phyloP scores from a whole-genome alignment of 345 rosid species.

The Brassica juncea region DNA sequence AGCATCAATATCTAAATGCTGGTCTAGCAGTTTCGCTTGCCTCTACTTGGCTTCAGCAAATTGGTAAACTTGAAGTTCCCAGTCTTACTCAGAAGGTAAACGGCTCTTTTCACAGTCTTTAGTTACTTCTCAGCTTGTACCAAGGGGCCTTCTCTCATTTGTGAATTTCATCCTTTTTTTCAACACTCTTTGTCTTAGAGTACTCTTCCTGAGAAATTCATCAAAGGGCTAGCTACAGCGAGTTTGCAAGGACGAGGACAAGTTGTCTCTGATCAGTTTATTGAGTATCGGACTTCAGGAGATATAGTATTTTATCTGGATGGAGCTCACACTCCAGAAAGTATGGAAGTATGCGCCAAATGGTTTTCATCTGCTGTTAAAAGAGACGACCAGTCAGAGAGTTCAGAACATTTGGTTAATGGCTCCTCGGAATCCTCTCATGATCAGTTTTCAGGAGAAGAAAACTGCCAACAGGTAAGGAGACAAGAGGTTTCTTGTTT shows the following conservation, averaged over 20 bases:
- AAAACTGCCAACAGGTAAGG: constrained; percentile 65
- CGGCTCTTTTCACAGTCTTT: neutral
- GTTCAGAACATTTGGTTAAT: constrained; percentile 40
- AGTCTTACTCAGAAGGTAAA: constrained; percentile 58
- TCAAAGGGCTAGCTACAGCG: constrained; percentile 78
- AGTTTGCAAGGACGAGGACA: constrained; percentile 95
- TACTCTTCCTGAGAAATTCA: constrained; percentile 71
- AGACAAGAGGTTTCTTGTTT: neutral
- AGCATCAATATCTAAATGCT: constrained; percentile 90
- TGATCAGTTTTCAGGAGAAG: constrained; percentile 39
- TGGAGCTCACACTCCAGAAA: constrained; percentile 98
- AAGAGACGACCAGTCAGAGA: constrained; percentile 46
- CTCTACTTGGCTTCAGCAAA: constrained; percentile 78
- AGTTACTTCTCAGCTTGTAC: constrained; percentile 11
- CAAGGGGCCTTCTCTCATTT: neutral
- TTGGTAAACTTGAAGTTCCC: constrained; percentile 57
- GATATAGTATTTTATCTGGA: constrained; percentile 82
- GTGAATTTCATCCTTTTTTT: neutral
- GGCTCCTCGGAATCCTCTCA: constrained; percentile 43
- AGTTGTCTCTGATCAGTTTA: constrained; percentile 61
- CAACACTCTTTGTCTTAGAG: constrained; percentile 41
- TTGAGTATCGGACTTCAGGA: constrained; percentile 49
- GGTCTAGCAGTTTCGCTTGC: constrained; percentile 81
- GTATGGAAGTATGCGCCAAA: constrained; percentile 88
- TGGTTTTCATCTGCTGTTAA: constrained; percentile 80